Conservation (phyloP, 2,329 filamentous ascomycete species). For the Stagonosporopsis cucurbitacearum region DNA sequence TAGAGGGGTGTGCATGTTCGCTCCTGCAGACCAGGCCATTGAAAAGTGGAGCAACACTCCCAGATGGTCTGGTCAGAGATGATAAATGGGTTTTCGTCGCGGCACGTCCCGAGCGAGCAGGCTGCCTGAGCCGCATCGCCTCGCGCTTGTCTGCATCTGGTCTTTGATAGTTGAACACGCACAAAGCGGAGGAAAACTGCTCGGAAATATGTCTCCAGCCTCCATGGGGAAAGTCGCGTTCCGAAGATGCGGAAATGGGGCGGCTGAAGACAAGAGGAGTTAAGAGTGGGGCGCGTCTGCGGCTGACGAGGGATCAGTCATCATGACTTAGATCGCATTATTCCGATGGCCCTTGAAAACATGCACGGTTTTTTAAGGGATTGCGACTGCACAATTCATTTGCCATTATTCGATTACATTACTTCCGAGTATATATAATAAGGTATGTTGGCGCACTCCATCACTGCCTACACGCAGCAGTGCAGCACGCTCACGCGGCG, state of each 20-base stretch:
- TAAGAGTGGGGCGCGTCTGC: neutral
- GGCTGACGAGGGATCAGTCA: constrained; percentile 9
- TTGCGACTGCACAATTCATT: neutral
- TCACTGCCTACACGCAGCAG: neutral
- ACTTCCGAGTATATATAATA: neutral
- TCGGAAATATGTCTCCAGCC: neutral
- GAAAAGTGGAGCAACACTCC: neutral
- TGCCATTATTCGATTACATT: neutral
- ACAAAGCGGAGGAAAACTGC: neutral
- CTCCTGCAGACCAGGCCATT: neutral
- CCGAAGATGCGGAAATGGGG: too few relatives aligned
- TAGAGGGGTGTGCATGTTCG: neutral
- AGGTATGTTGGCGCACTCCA: neutral
- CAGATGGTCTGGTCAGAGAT: neutral
- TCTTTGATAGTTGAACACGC: neutral
- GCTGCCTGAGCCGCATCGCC: neutral
- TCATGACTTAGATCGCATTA: neutral
- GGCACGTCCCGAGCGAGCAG: neutral
- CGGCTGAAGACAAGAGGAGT: too few relatives aligned
- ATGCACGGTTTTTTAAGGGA: neutral
- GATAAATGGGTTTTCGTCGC: neutral
- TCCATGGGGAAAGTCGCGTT: neutral
- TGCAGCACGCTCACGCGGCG: constrained; percentile 4
- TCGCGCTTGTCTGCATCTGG: neutral
- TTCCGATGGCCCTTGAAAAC: too few relatives aligned